These are phyloP conservation scores for Blastobotrys proliferans DNA, from an alignment of 1,139 yeast species.

Conservation along the genomic window DNA sequence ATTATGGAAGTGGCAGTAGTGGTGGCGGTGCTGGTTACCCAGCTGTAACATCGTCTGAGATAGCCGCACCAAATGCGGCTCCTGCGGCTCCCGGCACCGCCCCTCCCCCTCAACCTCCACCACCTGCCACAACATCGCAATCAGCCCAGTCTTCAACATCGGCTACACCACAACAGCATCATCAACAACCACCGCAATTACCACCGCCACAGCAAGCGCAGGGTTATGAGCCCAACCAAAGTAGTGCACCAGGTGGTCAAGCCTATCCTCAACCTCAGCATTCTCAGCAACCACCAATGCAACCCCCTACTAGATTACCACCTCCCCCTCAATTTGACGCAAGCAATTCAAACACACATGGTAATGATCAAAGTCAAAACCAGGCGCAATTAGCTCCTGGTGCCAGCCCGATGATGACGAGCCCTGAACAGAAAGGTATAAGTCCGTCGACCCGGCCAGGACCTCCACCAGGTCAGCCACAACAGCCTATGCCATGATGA, in stretches of 20 bases:
- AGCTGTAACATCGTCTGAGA: conserved; percentile 1
- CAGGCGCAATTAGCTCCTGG: too few relatives aligned
- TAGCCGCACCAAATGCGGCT: conserved; percentile 1
- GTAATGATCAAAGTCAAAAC: conserved; percentile 17
- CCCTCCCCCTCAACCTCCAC: neutral
- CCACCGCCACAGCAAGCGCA: conserved; percentile 4
- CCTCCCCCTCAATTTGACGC: conserved; percentile 9
- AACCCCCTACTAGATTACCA: neutral
- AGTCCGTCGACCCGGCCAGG: too few relatives aligned
- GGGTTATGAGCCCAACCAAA: conserved; percentile 3
- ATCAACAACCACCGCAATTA: neutral
- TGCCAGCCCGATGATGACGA: too few relatives aligned
- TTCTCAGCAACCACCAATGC: conserved; percentile 13
- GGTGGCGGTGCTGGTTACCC: neutral
- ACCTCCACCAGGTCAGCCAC: too few relatives aligned
- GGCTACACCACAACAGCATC: conserved; percentile 2
- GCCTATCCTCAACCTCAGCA: conserved; percentile 6
- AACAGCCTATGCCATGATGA: too few relatives aligned
- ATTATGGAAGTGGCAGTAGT: neutral
- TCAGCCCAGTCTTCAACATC: neutral
- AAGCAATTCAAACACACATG: conserved; percentile 16
- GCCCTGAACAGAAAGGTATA: too few relatives aligned
- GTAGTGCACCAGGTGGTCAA: neutral
- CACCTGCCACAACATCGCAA: neutral
- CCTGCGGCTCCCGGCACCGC: neutral